Base-by-base conservation (phyloP, 1,284 basidiomycete genomes). In the Moniliella sp. region DNA sequence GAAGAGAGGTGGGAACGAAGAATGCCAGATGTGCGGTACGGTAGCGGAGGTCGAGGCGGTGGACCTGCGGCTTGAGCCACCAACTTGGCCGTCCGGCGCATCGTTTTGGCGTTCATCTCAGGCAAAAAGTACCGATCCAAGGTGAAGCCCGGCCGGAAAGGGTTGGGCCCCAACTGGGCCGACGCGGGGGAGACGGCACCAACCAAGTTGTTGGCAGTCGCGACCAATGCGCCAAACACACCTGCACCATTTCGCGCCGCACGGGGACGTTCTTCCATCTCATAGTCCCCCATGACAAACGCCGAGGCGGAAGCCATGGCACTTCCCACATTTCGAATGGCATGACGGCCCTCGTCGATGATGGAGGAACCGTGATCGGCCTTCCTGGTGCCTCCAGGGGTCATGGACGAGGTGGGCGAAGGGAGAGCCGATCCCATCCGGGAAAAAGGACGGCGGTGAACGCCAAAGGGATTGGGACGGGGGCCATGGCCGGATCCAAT, bases 201-300 rank as follows among this genome's bases (percentile, higher is more conserved):
- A 21, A 59, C 46, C 3, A 59, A 14, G 65, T 74, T 75, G 2
- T 72, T 73, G 0, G 77, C 74, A 38, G 70, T 73, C 14, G 75
- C 71, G 25, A 81, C 72, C 28, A 81, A 66, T 4, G 74, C 69
- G 8, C 75, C 77, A 46, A 78, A 71, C 0, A 76, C 75, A 3
- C 77, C 76, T 0, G 67, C 76, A 5, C 65, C 68, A 36, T 64
- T 70, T 28, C 67, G 62, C 5, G 71, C 66, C 2, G 66, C 64
- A 23, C 68, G 62, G 3, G 71, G 74, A n/a, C 67, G 47, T 40
- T 65, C 59, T 30, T 47, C 42, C 26, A 50, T 41, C 10, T 45
- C 46, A 13, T 48, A 41, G 16, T 54, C 46, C n/a, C n/a, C n/a
- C n/a, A n/a, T n/a, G n/a, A n/a, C n/a, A 31, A 56, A 34, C 11